Base-by-base conservation (phyloP, 1,139 yeast genomes). In the Yamadazyma diddensiae region DNA sequence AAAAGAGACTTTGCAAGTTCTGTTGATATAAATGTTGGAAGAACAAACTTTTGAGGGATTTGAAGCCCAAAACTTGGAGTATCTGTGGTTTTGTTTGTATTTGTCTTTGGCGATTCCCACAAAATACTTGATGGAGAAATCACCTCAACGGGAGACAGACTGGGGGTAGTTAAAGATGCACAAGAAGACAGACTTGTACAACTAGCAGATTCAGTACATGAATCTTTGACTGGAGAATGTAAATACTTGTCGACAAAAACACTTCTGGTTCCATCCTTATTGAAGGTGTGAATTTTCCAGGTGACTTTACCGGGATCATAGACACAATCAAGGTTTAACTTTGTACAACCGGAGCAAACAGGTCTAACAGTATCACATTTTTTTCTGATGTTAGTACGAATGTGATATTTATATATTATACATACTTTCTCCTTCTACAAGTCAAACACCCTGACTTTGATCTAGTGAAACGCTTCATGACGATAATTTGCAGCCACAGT, bases 361-460 rank as follows among this genome's bases (percentile, higher is more conserved):
- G 42, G 42, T 20, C 35, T 38, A 3, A 17, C 12, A 3, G 29
- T 32, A 24, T 38, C 42, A 35, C 42, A 38, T 20, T 35, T 37
- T 26, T 38, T 38, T 32, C 37, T 34, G 24, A 16, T 3, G 28
- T 26, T 27, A 29, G 33, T 32, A 20, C 13, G 14, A 9, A n/a
- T n/a, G n/a, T n/a, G n/a, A n/a, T n/a, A n/a, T n/a, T n/a, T n/a
- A n/a, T n/a, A n/a, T n/a, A n/a, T n/a, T n/a, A n/a, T 21, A 34
- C 37, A 9, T 34, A 30, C 37, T 34, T 38, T 16, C 40, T 20
- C 12, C 37, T 23, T 9, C 42, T 17, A 29, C 42, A 38, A 8
- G 35, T 24, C 18, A 37, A 17, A 26, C 39, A 37, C 6, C 40
- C 39, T 6, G 33, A 15, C 12, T 24, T 37, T 18, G 30, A 25